These are phyloP conservation scores for Annulohypoxylon maeteangense DNA, from an alignment of 495 filamentous ascomycete genomes.

Conservation along the genomic window DNA sequence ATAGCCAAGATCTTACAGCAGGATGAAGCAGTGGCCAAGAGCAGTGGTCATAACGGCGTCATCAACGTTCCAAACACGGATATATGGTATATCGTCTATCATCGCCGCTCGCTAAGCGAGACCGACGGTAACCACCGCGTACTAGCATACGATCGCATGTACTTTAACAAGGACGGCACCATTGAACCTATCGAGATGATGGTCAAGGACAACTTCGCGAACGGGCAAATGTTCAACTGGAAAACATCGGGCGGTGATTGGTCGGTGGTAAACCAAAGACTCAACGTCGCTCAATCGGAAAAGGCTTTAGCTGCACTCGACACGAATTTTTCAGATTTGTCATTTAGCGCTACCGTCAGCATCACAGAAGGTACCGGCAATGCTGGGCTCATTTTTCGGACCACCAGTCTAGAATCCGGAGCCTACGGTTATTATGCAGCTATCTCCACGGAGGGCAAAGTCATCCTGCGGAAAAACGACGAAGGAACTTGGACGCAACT, in stretches of 20 bases:
- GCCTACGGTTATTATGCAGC: conserved; percentile 30
- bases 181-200: conserved; percentile 57
- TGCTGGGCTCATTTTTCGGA: conserved; percentile 47
- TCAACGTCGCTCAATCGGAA: conserved; percentile 17
- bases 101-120: conserved; percentile 56
- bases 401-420: conserved; percentile 4
- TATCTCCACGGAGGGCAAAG: conserved; percentile 27
- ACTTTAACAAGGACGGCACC: conserved; percentile 56
- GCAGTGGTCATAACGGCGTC: conserved; percentile 58
- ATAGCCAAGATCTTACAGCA: conserved; percentile 54
- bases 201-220: conserved; percentile 51
- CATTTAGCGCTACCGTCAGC: conserved; percentile 42
- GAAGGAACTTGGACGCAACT: conserved; percentile 19
- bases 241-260: conserved; percentile 39
- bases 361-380: conserved; percentile 28
- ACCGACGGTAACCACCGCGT: conserved; percentile 57
- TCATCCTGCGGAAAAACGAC: conserved; percentile 32
- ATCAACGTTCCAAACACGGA: conserved; percentile 55
- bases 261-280: conserved; percentile 20
- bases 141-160: conserved; percentile 60
- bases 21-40: conserved; percentile 51
- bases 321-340: conserved; percentile 46
- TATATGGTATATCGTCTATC: conserved; percentile 62
- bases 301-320: conserved; percentile 45
- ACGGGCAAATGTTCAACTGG: conserved; percentile 48